A percentile compares a stretch with the other conserved stretches of the same genome.
Conservation (phyloP, 441 rosid species). For the Arabidopsis hybrid region DNA sequence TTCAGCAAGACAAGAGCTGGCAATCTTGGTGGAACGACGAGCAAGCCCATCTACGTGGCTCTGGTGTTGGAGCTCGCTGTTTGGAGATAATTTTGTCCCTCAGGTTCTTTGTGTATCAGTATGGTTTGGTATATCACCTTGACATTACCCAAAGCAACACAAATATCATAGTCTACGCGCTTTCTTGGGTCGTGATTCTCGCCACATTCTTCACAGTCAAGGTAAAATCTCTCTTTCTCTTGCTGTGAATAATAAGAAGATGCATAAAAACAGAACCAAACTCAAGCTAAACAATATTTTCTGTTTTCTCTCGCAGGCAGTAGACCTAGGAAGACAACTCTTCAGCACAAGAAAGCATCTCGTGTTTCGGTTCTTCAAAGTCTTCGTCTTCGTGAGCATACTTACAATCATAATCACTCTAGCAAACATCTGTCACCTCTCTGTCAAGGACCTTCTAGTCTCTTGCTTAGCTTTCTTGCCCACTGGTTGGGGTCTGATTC, state of each 20-base stretch:
- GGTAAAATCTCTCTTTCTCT: slow-evolving; percentile 49
- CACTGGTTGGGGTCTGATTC: slow-evolving; percentile 95
- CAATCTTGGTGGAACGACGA: slow-evolving; percentile 99
- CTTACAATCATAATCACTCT: slow-evolving; percentile 70
- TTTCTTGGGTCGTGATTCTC: slow-evolving; percentile 91
- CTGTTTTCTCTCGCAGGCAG: slow-evolving; percentile 65
- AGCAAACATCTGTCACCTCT: slow-evolving; percentile 74
- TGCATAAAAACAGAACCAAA: slow-evolving; percentile 1
- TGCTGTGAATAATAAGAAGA: background rate
- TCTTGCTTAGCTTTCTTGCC: slow-evolving; percentile 95
- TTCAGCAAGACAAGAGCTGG: slow-evolving; percentile 97
- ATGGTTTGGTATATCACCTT: slow-evolving; percentile 97
- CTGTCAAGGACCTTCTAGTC: slow-evolving; percentile 75
- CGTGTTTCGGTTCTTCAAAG: slow-evolving; percentile 80
- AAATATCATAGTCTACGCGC: slow-evolving; percentile 84
- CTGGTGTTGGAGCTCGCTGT: slow-evolving; percentile 79
- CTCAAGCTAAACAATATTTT: slow-evolving; percentile 1
- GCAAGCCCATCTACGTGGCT: slow-evolving; percentile 81
- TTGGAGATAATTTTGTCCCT: slow-evolving; percentile 80
- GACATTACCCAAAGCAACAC: slow-evolving; percentile 91
- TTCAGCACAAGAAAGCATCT: slow-evolving; percentile 83
- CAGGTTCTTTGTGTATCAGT: slow-evolving; percentile 95
- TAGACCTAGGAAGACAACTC: slow-evolving; percentile 83
- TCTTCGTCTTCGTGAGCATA: slow-evolving; percentile 81
- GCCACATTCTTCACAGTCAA: slow-evolving; percentile 83